Conservation (phyloP, 2,329 filamentous ascomycete genomes). For the Endothia cerciana region DNA sequence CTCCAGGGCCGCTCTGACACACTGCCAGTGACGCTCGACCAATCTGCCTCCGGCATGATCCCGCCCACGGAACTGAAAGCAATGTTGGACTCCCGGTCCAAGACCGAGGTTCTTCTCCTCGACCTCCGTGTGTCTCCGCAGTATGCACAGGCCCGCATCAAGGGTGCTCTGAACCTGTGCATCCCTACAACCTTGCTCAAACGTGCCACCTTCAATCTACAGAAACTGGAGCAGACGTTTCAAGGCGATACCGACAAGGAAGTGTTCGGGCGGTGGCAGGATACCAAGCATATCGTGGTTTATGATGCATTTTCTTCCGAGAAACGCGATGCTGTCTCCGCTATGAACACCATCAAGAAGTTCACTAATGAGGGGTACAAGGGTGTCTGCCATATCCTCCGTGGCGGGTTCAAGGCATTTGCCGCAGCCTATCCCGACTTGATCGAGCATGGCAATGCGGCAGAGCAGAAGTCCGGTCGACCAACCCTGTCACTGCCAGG, state of each 20-base stretch:
- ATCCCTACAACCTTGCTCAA: constrained; percentile 95
- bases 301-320: constrained; percentile 82
- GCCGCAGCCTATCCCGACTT: constrained; percentile 66
- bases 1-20: constrained; percentile 49
- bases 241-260: constrained; percentile 69
- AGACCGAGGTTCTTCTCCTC: constrained; percentile 65
- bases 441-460: constrained; percentile 54
- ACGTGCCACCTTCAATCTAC: constrained; percentile 83
- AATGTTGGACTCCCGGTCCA: constrained; percentile 51
- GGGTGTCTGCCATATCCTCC: constrained; percentile 74
- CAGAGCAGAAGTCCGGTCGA: constrained; percentile 37
- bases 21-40: constrained; percentile 54
- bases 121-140: constrained; percentile 88
- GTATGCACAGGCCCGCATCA: constrained; percentile 74
- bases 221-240: constrained; percentile 87
- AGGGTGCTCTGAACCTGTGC: constrained; percentile 85
- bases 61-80: constrained; percentile 57
- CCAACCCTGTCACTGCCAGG: constrained; percentile 56
- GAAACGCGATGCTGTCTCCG: constrained; percentile 77
- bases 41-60: constrained; percentile 55
- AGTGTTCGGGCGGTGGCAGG: constrained; percentile 77
- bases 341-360: constrained; percentile 90
- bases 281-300: constrained; percentile 77
- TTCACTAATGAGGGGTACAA: constrained; percentile 83
- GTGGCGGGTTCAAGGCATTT: constrained; percentile 81